Percentiles rank a stretch among this genome's conserved stretches.
These are phyloP conservation scores for Yarrowia sp. DNA, from an alignment of 805 yeast species.

Conservation along the genomic window DNA sequence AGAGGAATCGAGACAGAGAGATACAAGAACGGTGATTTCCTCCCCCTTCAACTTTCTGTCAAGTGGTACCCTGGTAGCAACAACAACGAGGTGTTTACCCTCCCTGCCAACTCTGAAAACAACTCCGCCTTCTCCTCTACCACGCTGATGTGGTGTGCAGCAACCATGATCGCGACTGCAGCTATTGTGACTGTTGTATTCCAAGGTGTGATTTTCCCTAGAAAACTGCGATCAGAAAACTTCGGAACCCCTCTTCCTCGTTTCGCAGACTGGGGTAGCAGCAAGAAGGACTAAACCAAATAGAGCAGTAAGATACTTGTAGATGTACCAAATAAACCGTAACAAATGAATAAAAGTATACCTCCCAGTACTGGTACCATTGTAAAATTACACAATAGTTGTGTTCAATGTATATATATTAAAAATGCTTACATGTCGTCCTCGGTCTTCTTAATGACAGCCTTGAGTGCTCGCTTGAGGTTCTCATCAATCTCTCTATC, in stretches of 20 bases:
- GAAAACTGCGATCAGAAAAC: slow-evolving; percentile 17
- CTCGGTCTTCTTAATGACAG: slow-evolving; percentile 25
- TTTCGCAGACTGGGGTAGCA: slow-evolving; percentile 11
- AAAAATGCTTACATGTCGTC: slow-evolving; percentile 7
- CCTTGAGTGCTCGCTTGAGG: slow-evolving; percentile 29
- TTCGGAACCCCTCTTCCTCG: slow-evolving; percentile 18
- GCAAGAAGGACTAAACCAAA: slow-evolving; percentile 17
- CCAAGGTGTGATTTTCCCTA: slow-evolving; percentile 25
- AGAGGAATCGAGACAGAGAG: slow-evolving; percentile 60
- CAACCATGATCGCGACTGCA: slow-evolving; percentile 25
- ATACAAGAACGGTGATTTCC: slow-evolving; percentile 60
- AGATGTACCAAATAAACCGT: no score
- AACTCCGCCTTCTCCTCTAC: slow-evolving; percentile 26
- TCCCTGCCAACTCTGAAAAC: slow-evolving; percentile 27
- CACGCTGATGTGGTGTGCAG: slow-evolving; percentile 15
- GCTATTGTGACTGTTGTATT: slow-evolving; percentile 23
- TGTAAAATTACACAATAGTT: no score
- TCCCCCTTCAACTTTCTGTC: slow-evolving; percentile 55
- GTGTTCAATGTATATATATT: background rate
- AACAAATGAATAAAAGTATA: no score
- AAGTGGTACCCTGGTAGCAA: slow-evolving; percentile 46
- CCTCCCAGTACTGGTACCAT: no score
- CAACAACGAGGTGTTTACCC: background rate
- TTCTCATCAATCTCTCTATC: slow-evolving; percentile 27
- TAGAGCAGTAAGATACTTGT: background rate